Conservation (phyloP, 83 land plant genomes). For the Picea mariana region DNA sequence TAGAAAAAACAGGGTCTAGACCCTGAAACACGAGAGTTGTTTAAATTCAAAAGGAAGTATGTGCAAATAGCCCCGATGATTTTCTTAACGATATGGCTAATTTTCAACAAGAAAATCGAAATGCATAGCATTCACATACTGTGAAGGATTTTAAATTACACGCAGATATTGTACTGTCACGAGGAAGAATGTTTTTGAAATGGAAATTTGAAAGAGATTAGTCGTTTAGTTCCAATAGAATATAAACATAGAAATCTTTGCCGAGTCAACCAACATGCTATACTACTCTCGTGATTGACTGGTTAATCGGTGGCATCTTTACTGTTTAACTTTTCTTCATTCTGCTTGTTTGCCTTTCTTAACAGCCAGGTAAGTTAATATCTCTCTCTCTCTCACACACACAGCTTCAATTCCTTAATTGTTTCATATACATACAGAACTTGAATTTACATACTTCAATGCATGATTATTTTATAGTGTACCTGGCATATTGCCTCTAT, state of each 20-base stretch:
- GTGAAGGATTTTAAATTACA: too few species aligned
- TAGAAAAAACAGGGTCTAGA: too few species aligned
- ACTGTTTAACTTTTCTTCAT: not conserved
- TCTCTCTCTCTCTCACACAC: too few species aligned
- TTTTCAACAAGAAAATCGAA: too few species aligned
- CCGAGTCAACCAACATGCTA: too few species aligned
- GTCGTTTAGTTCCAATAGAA: not conserved
- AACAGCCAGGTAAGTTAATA: not conserved
- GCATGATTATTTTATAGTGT: not conserved
- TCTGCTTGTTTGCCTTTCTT: not conserved
- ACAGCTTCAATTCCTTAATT: too few species aligned
- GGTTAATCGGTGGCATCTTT: not conserved
- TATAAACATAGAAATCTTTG: not conserved
- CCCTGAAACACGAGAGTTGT: too few species aligned
- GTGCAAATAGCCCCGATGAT: too few species aligned
- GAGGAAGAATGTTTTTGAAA: not conserved
- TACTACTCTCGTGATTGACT: not conserved
- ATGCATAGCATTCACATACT: too few species aligned
- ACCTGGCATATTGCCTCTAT: not conserved
- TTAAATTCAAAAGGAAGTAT: too few species aligned
- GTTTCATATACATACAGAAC: not conserved
- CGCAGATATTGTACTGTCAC: not conserved
- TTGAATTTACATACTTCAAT: not conserved
- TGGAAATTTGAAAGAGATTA: too few species aligned
- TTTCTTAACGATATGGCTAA: too few species aligned